Base-by-base conservation (phyloP, 768 basidiomycete species). In the Suillus spraguei region DNA sequence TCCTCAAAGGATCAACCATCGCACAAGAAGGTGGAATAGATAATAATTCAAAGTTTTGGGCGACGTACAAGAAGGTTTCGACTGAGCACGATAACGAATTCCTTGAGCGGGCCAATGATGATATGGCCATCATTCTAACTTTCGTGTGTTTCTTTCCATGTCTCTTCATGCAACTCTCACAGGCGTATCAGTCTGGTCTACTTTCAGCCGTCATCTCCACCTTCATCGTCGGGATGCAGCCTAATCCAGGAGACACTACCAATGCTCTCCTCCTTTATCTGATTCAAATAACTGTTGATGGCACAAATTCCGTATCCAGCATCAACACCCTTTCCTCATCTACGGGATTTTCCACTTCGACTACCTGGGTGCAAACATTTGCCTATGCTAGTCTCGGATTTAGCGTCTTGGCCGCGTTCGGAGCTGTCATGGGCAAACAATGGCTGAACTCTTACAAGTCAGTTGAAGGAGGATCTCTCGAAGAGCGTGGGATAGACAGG, bases 201-300 rank as follows among this genome's bases (percentile, higher is more conserved):
- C 47, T 59, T 8, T 59, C 58, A 28, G 58, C 58, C 2, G 58
- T 59, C n/a, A 46, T 33, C 24, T 41, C 58, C 16, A 11, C 58
- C 5, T 59, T 59, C 22, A 59, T 58, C 35, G 7, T 52, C 28
- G 50, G 50, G 8, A 52, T 52, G 50, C 50, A 52, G 28, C 50
- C 50, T 20, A 20, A 32, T 32, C 17, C 50, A 3, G 50, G 50
- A 17, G 50, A 52, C 2, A 52, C 50, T 20, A 59, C 32, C 10
- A 59, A 59, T 59, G 14, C 7, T 9, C 42, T 59, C 16, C 8
- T 59, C 14, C 16, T 41, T 1, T 9, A 28, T 5, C 33, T 59
- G 5, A 44, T 59, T 11, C 16, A 44, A 10, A 24, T 33, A 0
- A 16, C 11, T 6, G 39, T 39, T 5, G 16, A 39, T 1, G 39